phyloP scores from a whole-genome alignment of 2,329 filamentous ascomycete species.

The Triangularia setosa region DNA sequence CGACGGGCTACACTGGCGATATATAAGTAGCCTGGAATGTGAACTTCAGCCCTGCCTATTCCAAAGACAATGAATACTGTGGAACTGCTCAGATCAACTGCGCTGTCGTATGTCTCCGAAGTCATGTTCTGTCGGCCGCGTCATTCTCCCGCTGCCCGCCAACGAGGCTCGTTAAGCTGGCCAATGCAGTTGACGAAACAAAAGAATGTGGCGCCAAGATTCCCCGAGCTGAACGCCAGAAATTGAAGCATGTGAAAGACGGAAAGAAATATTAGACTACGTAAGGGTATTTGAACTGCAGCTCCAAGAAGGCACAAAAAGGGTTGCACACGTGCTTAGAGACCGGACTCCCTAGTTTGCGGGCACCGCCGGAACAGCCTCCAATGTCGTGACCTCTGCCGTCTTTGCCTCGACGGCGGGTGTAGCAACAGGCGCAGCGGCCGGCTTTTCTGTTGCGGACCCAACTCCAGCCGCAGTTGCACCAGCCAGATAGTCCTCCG shows the following conservation, averaged over 20 bases:
- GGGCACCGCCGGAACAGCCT: not conserved
- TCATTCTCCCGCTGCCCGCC: not conserved
- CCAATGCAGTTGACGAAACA: not conserved
- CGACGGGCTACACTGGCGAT: not conserved
- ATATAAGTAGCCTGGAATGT: not conserved
- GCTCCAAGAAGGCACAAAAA: not conserved
- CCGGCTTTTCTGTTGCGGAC: not conserved
- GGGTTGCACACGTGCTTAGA: not conserved
- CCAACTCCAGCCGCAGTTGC: conserved; percentile 23
- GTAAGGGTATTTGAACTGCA: not conserved
- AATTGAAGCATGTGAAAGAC: not conserved
- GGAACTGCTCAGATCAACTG: not conserved
- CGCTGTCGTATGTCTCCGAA: not conserved
- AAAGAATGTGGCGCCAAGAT: not conserved
- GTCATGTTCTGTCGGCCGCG: not conserved
- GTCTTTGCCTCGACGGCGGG: not conserved
- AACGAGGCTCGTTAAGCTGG: not conserved
- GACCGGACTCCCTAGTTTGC: not conserved
- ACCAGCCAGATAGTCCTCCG: conserved; percentile 81
- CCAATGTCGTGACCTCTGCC: not conserved
- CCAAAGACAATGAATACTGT: not conserved
- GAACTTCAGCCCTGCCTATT: not conserved
- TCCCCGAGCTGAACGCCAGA: not conserved
- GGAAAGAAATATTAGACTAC: not conserved
- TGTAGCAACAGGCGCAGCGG: not conserved